Base-by-base conservation (phyloP, 768 basidiomycete species). In the Cystofilobasidium capitatum region DNA sequence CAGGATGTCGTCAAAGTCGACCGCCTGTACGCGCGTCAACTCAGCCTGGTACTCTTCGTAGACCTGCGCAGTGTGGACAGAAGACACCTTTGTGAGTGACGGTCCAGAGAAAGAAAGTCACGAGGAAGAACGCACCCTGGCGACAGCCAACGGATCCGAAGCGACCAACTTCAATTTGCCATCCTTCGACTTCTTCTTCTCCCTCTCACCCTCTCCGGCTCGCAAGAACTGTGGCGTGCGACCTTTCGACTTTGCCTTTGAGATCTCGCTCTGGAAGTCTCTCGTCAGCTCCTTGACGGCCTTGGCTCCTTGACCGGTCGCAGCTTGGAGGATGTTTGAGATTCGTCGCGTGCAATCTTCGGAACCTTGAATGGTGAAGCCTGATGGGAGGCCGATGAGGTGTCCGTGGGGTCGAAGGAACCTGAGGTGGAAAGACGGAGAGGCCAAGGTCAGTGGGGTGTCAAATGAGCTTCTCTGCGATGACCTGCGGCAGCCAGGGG, bases 1-100 rank as follows among this genome's bases (percentile, higher is more conserved):
- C 3, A 92, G 80, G 22, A 91, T 79, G 74, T 92, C 90, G 72
- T 94, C 91, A 71, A 92, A 94, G 77, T 94, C 91, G 14, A 94
- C 78, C 37, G 85, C 83, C 71, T 89, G 89, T 70, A 81, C 83
- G 35, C 79, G 77, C 54, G 81, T 78, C 35, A 92, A 79, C 14
- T 79, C 78, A 9, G 77, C 79, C 71, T 89, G 83, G 75, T 94
- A 92, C 14, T 84, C 81, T 22, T 80, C 79, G 74, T 86, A 89
- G 6, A 88, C 76, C 58, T 82, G 61, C 10, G 42, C 17, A 33
- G 22, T 66, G 61, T 68, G 22, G 35, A 55, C 3, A 58, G 45
- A 36, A 65, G 14, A 1, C 24, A 13, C 8, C 5, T 22, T 17
- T 3, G 42, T 7, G 39, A 51, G 17, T 31, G 29, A 12, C 31